A percentile compares a stretch with the other conserved stretches of the same genome.
Conservation (phyloP, 2,329 filamentous ascomycete genomes). For the Penicillium frequentans region DNA sequence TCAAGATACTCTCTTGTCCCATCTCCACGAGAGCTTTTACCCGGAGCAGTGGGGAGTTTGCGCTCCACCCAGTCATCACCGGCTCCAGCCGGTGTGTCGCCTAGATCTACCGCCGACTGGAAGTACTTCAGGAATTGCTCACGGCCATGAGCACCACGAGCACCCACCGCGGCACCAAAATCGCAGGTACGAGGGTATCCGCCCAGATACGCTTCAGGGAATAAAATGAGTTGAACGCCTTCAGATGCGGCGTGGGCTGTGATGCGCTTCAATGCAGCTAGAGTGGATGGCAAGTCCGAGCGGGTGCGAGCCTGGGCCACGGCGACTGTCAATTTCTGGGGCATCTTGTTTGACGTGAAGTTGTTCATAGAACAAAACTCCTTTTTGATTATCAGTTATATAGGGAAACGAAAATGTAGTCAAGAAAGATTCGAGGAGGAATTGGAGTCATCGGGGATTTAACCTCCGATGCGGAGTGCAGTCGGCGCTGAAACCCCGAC, state of each 20-base stretch:
- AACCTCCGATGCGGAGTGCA: not conserved
- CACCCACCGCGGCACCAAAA: constrained; percentile 75
- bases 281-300: constrained; percentile 47
- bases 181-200: constrained; percentile 81
- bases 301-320: constrained; percentile 49
- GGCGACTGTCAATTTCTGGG: constrained; percentile 39
- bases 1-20: constrained; percentile 81
- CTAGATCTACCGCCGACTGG: constrained; percentile 74
- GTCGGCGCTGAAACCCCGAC: constrained; percentile 1
- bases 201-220: constrained; percentile 89
- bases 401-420: not conserved
- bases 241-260: constrained; percentile 63
- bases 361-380: not conserved
- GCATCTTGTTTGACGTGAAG: constrained; percentile 3
- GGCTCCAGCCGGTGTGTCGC: constrained; percentile 71
- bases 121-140: constrained; percentile 85
- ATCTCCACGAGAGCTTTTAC: constrained; percentile 61
- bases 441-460: not conserved
- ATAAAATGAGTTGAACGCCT: constrained; percentile 70
- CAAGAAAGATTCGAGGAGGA: not conserved
- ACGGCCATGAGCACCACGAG: constrained; percentile 66
- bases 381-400: not conserved
- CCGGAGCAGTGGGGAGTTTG: constrained; percentile 55
- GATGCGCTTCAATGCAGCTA: constrained; percentile 64
- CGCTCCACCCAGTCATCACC: constrained; percentile 70